Evolutionary conservation across 148 eudicot species (phyloP).

Genomic region (Fallopia convolvulus): DNA sequence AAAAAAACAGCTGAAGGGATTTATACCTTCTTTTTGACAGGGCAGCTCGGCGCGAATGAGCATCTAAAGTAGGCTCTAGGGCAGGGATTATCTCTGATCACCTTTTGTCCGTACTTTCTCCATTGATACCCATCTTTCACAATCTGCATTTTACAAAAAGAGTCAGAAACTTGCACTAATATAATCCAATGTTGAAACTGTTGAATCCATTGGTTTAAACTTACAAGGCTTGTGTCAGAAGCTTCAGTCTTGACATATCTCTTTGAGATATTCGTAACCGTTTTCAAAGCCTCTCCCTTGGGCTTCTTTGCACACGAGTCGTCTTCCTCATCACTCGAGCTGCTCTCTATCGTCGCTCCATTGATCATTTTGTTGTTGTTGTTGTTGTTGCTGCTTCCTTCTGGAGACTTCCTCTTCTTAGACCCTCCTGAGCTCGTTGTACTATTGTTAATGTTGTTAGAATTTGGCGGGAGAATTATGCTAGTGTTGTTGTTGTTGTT

Average conservation of each 20-base stretch:
- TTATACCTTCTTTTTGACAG: constrained; percentile 40
- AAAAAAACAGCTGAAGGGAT: background rate
- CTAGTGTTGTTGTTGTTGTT: constrained; percentile 21
- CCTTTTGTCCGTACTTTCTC: constrained; percentile 46
- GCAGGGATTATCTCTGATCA: constrained; percentile 40
- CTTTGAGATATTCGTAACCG: constrained; percentile 22
- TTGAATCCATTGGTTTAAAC: background rate
- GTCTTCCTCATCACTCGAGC: constrained; percentile 36
- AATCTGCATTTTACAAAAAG: constrained; percentile 11
- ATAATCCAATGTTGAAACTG: background rate
- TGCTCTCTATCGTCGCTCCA: constrained; percentile 7
- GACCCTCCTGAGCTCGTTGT: background rate
- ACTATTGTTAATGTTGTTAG: background rate
- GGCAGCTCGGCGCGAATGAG: constrained; percentile 33
- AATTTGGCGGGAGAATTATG: background rate
- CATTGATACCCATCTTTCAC: constrained; percentile 48
- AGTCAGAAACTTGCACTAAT: background rate
- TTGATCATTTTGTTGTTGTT: background rate
- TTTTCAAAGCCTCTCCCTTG: constrained; percentile 17
- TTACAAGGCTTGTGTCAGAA: constrained; percentile 33
- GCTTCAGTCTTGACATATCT: constrained; percentile 29
- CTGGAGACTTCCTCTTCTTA: constrained; percentile 52
- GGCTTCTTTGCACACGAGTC: constrained; percentile 23
- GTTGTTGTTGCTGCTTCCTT: constrained; percentile 16
- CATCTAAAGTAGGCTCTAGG: constrained; percentile 48